phyloP scores from a whole-genome alignment of 495 filamentous ascomycete species.

The Trichocladium antarcticum region DNA sequence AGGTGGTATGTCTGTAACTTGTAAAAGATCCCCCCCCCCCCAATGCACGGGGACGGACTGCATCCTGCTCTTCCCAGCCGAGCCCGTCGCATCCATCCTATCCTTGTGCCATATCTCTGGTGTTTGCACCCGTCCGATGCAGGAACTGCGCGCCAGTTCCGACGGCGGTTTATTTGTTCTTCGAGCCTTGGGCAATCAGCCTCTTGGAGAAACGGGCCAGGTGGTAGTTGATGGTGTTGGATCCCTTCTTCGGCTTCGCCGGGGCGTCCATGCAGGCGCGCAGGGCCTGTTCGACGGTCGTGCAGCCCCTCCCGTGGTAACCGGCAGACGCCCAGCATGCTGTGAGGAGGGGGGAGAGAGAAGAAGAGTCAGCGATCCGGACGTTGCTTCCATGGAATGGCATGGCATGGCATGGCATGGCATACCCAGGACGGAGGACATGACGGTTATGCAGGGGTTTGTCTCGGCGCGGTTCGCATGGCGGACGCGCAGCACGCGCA shows the following conservation, averaged over 20 bases:
- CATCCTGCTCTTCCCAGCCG: no score
- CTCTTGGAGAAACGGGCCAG: constrained; percentile 74
- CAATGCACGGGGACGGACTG: no score
- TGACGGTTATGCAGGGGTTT: constrained; percentile 73
- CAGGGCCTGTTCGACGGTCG: constrained; percentile 67
- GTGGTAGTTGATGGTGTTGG: constrained; percentile 93
- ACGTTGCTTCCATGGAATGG: background rate
- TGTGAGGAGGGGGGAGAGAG: constrained; percentile 31
- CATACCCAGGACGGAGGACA: constrained; percentile 87
- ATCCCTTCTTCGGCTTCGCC: constrained; percentile 52
- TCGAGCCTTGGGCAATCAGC: constrained; percentile 50
- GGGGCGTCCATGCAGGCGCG: constrained; percentile 88
- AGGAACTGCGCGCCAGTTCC: no score
- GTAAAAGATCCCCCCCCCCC: no score
- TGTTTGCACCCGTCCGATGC: no score
- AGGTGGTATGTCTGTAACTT: no score
- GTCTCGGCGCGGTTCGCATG: constrained; percentile 61
- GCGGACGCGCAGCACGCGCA: constrained; percentile 72
- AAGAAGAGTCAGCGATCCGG: background rate
- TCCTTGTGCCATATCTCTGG: no score
- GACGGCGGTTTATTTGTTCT: constrained; percentile 49
- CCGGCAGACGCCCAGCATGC: constrained; percentile 93
- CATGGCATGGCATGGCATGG: background rate
- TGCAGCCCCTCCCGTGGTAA: constrained; percentile 60
- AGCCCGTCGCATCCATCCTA: no score